Base-by-base conservation (phyloP, 345 rosid genomes). In the Anastatica hierochuntica region DNA sequence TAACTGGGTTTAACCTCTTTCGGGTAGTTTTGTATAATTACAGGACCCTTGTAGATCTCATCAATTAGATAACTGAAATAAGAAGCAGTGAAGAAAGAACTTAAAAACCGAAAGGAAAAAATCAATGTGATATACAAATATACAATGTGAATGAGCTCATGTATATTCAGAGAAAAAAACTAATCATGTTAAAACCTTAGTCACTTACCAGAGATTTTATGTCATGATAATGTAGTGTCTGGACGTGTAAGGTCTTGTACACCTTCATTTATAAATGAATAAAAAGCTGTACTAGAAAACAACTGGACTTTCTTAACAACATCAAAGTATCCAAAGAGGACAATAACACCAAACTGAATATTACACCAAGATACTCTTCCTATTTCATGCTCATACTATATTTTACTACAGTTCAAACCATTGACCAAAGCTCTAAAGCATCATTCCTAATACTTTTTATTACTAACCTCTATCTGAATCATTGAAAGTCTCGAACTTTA, bases 191-290 rank as follows among this genome's bases (percentile, higher is more conserved):
- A 19, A 40, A 53, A 45, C 40, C 49, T 42, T 30, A 24, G 23
- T 38, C 41, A 41, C 84, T 76, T 52, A 78, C 95, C 95, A 36
- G 74, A 75, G 68, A 89, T 67, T 54, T 78, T 53, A 55, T 81
- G 83, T 95, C 97, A 89, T 20, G 94, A 83, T 56, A 85, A 56
- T 27, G 95, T 78, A 19, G 81, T 74, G 79, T 85, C 83, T 31
- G 97, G 85, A 76, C 80, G 79, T 43, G 90, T 74, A 51, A 94
- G 95, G 62, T 92, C 79, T 45, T 78, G 76, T 15, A 77, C 81
- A 97, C 99, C 88, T 54, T 74, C 77, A 52, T 15, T 10, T 41
- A n/a, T n/a, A 64, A 43, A 46, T 58, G 51, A 49, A 73, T 43
- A 35, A 68, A 50, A 48, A 63, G 14, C 18, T 60, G 49, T 37